Evolutionary conservation across 164 flowering plant species (phyloP).

Genomic region (Akebia trifoliata): DNA sequence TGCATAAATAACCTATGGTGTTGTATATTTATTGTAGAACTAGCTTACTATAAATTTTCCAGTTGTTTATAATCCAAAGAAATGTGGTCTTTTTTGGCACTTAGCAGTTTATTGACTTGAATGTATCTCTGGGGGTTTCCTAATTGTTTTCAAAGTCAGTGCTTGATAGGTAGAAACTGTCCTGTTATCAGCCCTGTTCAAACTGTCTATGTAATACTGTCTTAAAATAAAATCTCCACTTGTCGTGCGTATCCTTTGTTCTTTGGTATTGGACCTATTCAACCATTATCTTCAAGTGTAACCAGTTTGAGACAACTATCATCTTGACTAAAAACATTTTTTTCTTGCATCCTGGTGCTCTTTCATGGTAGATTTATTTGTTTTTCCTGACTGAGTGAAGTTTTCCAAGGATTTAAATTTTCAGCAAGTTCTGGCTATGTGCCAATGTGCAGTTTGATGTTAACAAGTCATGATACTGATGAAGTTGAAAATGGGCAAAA

Average conservation of each 20-base stretch:
- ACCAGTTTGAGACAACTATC: not conserved
- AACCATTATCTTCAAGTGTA: too few relatives aligned
- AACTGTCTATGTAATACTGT: not conserved
- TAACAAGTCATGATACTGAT: too few relatives aligned
- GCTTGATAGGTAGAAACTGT: not conserved
- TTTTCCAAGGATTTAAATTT: too few relatives aligned
- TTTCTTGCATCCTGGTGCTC: too few relatives aligned
- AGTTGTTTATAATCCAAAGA: not conserved
- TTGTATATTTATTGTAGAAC: not conserved
- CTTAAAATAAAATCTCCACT: not conserved
- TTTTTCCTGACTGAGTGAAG: not conserved
- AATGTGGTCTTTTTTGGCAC: not conserved
- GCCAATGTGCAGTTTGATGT: too few relatives aligned
- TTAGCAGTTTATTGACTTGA: not conserved
- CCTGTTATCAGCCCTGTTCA: not conserved
- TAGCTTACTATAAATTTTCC: not conserved
- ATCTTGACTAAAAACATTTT: too few relatives aligned
- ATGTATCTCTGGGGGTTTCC: not conserved
- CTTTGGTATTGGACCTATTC: too few relatives aligned
- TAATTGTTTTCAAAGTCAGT: not conserved
- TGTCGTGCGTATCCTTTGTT: too few relatives aligned
- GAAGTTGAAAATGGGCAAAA: too few relatives aligned
- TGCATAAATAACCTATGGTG: not conserved
- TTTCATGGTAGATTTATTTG: not conserved
- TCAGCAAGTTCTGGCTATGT: too few relatives aligned